Evolutionary conservation across 495 filamentous ascomycete species (phyloP), one percentile per base, ranked within the genome.

Genomic region (Aspergillus mulundensis): DNA sequence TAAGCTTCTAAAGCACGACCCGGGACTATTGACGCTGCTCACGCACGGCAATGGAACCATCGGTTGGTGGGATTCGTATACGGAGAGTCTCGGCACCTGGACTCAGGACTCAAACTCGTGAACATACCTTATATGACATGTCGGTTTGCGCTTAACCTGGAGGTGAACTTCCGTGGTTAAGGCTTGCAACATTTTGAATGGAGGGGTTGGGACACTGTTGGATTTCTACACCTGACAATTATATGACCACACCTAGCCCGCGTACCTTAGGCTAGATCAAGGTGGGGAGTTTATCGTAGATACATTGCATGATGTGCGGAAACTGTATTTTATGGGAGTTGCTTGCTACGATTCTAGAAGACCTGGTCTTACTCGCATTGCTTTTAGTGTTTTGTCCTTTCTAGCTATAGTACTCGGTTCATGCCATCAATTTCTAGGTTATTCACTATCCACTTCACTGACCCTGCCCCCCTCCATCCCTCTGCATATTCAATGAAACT

Each of bases 281-380:
- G 28, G 46, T 58, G 46, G 58, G 36, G 49, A 25, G 44, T 23
- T 40, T 55, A 43, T 60, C 46, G 50, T 65, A 65, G 59, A 61
- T 65, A 65, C 59, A 61, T 65, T 58, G 62, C 57, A 62, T 65
- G 59, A 57, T 50, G 54, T 53, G 47, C 57, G 58, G 48, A 60
- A 62, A 57, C 53, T 66, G 63, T 66, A 66, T 58, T 66, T 66
- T 66, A 66, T 62, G 52, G 57, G 58, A 60, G 57, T 60, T 56
- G 57, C 51, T 58, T 24, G 48, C 48, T 50, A 39, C 50, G 57
- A 56, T 62, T 54, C 59, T 61, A 36, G 50, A 60, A 24, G 23
- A 40, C 34, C 38, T 43, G 51, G 51, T 54, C 45, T 59, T 54
- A 43, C 21, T 57, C 56, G 57, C 57, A 60, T 60, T 62, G 60